These are phyloP conservation scores for Penicillium pulvis DNA, from an alignment of 495 filamentous ascomycete genomes.

Conservation along the genomic window DNA sequence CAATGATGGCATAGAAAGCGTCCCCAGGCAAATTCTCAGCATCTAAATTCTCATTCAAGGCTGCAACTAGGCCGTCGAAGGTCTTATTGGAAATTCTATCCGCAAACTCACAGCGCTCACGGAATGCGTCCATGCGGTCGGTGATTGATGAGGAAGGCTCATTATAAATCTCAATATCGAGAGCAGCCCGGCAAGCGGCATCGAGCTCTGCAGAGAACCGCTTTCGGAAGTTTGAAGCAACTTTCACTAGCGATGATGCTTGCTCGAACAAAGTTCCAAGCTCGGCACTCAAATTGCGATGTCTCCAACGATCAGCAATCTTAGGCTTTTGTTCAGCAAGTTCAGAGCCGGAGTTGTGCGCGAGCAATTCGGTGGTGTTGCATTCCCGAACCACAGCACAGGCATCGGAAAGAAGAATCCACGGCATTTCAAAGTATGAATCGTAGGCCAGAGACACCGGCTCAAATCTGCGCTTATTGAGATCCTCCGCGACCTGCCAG, in stretches of 20 bases:
- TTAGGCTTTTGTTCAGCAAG: conserved; percentile 36
- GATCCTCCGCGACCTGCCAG: conserved; percentile 79
- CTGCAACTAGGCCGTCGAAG: conserved; percentile 45
- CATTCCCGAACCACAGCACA: conserved; percentile 77
- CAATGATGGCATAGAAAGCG: conserved; percentile 52
- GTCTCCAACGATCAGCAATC: conserved; percentile 47
- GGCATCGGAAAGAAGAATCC: conserved; percentile 78
- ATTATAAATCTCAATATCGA: conserved; percentile 70
- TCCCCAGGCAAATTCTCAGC: conserved; percentile 51
- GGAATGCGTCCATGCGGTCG: conserved; percentile 70
- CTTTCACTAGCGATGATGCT: conserved; percentile 54
- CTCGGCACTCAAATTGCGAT: conserved; percentile 43
- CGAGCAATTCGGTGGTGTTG: conserved; percentile 70
- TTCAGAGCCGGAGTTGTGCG: conserved; percentile 42
- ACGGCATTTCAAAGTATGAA: conserved; percentile 67
- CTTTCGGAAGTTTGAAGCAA: conserved; percentile 59
- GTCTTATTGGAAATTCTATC: conserved; percentile 75
- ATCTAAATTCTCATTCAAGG: conserved; percentile 41
- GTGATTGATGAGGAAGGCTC: conserved; percentile 64
- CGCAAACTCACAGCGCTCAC: conserved; percentile 69
- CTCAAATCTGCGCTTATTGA: conserved; percentile 83
- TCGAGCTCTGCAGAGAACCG: conserved; percentile 63
- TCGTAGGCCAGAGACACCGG: conserved; percentile 77
- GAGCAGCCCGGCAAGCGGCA: conserved; percentile 57
- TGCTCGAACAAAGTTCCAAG: conserved; percentile 39